Base-by-base conservation (phyloP, 345 rosid genomes). In the Ceriops zippeliana region DNA sequence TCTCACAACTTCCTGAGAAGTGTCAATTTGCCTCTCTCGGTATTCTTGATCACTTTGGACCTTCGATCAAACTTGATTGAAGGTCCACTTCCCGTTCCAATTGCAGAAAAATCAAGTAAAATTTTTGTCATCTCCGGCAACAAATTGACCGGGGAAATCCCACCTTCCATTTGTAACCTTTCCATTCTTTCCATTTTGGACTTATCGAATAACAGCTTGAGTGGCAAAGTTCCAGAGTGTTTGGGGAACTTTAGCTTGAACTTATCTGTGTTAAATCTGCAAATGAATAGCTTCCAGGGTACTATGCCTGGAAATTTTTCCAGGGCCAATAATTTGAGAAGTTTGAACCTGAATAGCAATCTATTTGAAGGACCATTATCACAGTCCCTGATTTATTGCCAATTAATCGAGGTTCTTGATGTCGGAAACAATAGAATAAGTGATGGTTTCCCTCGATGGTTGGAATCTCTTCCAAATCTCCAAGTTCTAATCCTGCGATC, bases 161-260 rank as follows among this genome's bases (percentile, higher is more conserved):
- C 83, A 4, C 54, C 62, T 1, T 11, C 7, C 4, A 42, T 77
- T 4, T 85, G 85, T 70, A 61, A 62, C 20, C 11, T 32, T 1
- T 67, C 32, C 20, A 0, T 3, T 6, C 62, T 65, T 13, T 0
- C 6, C 1, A 8, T 76, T 54, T 53, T 79, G 1, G 67, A 76
- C 34, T 26, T 82, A 42, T 65, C 83, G 2, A 47, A 70, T 20
- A 78, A 70, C 32, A 76, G n/a, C 32, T 67, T 82, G 26, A 67
- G 21, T 9, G 81, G 85, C 2, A 49, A 6, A 8, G 61, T 79
- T 37, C 82, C 78, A 5, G 37, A 19, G 11, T 79, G 81, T 27
- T 22, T 82, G 17, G 65, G 35, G 2, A 73, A 59, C 31, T 28
- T 65, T 0, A 75, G 59, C 46, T n/a, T 6, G n/a, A 11, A 7